phyloP scores from a whole-genome alignment of 2,329 filamentous ascomycete species.

The Pezicula neosporulosa region DNA sequence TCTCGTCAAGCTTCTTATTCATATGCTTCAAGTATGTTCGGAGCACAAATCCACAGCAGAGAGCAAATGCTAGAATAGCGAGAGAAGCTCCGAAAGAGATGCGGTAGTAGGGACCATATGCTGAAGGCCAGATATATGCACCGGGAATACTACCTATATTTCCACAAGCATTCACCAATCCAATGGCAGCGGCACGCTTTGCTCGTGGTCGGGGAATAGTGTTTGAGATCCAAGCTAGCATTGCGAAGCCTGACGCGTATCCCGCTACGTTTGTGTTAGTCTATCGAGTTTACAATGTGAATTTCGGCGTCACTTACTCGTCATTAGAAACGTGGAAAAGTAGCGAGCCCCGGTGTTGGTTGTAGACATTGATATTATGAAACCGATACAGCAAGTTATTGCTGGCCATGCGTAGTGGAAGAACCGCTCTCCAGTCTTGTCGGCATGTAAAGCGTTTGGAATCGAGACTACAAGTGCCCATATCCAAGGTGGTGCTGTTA shows the following conservation, averaged over 20 bases:
- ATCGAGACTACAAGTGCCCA: constrained; percentile 56
- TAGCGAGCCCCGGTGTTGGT: constrained; percentile 18
- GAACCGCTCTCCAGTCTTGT: constrained; percentile 37
- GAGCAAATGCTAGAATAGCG: background rate
- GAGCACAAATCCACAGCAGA: background rate
- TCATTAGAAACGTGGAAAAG: constrained; percentile 20
- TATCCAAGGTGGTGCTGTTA: constrained; percentile 56
- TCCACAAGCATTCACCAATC: constrained; percentile 7
- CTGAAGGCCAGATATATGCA: constrained; percentile 10
- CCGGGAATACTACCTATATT: constrained; percentile 12
- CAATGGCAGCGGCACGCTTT: constrained; percentile 12
- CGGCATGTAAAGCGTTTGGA: constrained; percentile 52
- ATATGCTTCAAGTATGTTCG: background rate
- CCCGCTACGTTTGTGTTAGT: background rate
- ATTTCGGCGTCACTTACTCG: constrained; percentile 1
- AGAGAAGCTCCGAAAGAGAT: constrained; percentile 4
- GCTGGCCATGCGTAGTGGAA: constrained; percentile 2
- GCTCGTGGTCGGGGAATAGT: constrained; percentile 4
- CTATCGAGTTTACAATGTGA: background rate
- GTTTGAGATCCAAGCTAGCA: constrained; percentile 10
- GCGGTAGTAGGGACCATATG: constrained; percentile 2
- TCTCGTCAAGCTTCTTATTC: background rate
- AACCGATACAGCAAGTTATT: constrained; percentile 9
- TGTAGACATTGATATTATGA: constrained; percentile 23
- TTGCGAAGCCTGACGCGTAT: constrained; percentile 3